Evolutionary conservation across 768 basidiomycete genomes (phyloP).

Genomic region (Boletus barrowsii): DNA sequence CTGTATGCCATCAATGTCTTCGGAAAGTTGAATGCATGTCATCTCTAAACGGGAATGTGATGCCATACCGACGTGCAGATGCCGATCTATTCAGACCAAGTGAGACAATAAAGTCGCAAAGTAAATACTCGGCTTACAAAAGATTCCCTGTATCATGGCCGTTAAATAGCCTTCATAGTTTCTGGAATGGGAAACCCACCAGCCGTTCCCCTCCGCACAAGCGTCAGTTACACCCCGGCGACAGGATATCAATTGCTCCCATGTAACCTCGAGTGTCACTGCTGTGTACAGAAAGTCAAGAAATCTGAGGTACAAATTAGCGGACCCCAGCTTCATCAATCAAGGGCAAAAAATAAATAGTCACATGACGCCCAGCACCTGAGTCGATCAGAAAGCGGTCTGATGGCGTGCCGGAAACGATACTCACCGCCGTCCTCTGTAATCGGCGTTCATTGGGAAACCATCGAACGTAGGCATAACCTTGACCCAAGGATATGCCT

Average conservation of each 20-base stretch:
- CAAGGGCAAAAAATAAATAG: not conserved
- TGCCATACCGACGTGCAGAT: not conserved
- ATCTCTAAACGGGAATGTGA: not conserved
- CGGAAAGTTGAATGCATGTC: not conserved
- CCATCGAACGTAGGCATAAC: not conserved
- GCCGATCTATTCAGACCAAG: not conserved
- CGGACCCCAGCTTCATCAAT: not conserved
- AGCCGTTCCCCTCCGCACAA: not conserved
- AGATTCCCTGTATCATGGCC: not conserved
- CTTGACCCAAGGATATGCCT: constrained; percentile 4
- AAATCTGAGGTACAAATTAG: not conserved
- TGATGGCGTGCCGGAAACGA: too few species aligned
- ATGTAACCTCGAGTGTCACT: not conserved
- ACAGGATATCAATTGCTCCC: constrained; percentile 4
- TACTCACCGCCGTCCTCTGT: not conserved
- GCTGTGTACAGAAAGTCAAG: not conserved
- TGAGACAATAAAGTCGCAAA: not conserved
- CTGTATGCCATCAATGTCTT: not conserved
- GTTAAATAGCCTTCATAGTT: not conserved
- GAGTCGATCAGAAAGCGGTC: not conserved
- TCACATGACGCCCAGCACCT: constrained; percentile 1
- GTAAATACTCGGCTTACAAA: not conserved
- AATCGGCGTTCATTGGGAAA: not conserved
- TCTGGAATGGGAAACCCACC: not conserved
- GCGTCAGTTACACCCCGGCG: not conserved